Percentiles rank a stretch among this genome's conserved stretches.
Conservation (phyloP, 2,329 filamentous ascomycete species). For the Neonectria ditissima region DNA sequence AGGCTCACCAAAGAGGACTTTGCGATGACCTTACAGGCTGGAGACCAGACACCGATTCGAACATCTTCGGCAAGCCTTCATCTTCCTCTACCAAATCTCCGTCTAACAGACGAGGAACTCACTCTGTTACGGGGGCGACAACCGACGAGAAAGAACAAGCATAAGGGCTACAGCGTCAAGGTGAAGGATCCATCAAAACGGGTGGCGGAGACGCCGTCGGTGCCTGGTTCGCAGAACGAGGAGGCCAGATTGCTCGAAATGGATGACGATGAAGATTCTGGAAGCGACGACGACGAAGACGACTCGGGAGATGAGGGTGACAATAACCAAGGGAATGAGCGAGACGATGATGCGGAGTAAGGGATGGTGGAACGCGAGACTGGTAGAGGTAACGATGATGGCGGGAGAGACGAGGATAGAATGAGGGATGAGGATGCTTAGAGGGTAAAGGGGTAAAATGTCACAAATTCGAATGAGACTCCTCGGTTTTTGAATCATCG, state of each 20-base stretch:
- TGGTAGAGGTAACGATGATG: neutral
- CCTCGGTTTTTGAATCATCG: neutral
- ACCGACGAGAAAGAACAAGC: slow-evolving; percentile 52
- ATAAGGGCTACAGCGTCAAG: slow-evolving; percentile 51
- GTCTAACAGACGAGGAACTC: slow-evolving; percentile 52
- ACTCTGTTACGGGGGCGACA: slow-evolving; percentile 50
- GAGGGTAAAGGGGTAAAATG: neutral
- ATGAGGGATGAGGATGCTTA: neutral
- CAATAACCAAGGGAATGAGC: slow-evolving; percentile 15
- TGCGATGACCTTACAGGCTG: slow-evolving; percentile 49
- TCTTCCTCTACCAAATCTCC: slow-evolving; percentile 50
- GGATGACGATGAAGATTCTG: slow-evolving; percentile 45
- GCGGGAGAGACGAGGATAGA: neutral
- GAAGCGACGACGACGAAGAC: slow-evolving; percentile 43
- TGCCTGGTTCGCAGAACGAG: slow-evolving; percentile 41
- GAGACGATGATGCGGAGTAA: neutral
- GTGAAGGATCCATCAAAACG: slow-evolving; percentile 41
- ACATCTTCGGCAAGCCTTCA: slow-evolving; percentile 48
- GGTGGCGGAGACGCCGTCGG: slow-evolving; percentile 30
- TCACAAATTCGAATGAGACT: neutral
- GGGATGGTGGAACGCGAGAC: neutral
- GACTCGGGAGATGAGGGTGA: slow-evolving; percentile 41
- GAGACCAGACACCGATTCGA: slow-evolving; percentile 50
- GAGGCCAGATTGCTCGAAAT: slow-evolving; percentile 30
- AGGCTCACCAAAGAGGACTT: slow-evolving; percentile 57